These are phyloP conservation scores for Trypanosoma melophagium DNA, from an alignment of 208 protist genomes.

Conservation along the genomic window DNA sequence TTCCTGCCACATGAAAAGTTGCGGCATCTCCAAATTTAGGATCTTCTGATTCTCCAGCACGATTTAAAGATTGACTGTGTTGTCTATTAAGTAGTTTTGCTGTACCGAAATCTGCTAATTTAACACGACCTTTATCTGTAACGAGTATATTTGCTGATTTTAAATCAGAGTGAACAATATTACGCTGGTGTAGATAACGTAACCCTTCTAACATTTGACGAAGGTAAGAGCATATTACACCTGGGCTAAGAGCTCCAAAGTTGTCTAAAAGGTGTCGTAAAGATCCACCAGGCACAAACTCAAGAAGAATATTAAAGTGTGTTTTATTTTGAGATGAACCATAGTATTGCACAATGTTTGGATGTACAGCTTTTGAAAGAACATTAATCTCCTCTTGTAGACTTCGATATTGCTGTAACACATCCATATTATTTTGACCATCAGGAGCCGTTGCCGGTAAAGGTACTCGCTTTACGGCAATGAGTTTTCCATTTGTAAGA, in stretches of 20 bases:
- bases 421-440: constrained; percentile 45
- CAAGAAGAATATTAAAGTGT: constrained; percentile 91
- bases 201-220: constrained; percentile 81
- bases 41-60: constrained; percentile 13
- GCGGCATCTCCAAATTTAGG: constrained; percentile 16
- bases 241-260: constrained; percentile 83
- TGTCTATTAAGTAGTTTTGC: constrained; percentile 70
- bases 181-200: constrained; percentile 80
- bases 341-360: constrained; percentile 92
- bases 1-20: constrained; percentile 74
- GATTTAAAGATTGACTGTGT: constrained; percentile 28
- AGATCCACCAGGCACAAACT: constrained; percentile 90
- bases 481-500: constrained; percentile 87
- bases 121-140: constrained; percentile 81
- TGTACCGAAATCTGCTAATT: constrained; percentile 91
- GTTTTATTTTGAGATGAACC: constrained; percentile 75
- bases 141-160: constrained; percentile 92
- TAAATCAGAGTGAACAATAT: constrained; percentile 91
- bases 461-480: constrained; percentile 88
- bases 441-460: constrained; percentile 44
- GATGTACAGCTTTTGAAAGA: constrained; percentile 84
- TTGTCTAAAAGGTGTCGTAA: constrained; percentile 87
- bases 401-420: constrained; percentile 81
- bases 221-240: constrained; percentile 83
- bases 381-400: constrained; percentile 90